These are phyloP conservation scores for Candolleomyces eurysporus DNA, from an alignment of 768 basidiomycete species.

Conservation along the genomic window DNA sequence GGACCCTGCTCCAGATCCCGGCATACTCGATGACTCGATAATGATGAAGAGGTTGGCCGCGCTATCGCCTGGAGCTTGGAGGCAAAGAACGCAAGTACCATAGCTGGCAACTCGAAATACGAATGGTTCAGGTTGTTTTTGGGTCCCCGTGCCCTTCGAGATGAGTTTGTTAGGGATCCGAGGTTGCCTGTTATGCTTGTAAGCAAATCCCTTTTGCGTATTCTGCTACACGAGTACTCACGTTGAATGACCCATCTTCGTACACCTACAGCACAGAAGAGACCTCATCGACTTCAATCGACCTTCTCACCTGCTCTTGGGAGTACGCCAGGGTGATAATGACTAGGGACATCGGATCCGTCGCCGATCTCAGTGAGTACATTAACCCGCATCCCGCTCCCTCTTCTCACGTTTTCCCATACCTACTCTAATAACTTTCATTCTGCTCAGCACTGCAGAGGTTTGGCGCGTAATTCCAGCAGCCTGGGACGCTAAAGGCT, in stretches of 20 bases:
- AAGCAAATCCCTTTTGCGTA: not conserved
- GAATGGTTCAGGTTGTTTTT: slow-evolving; percentile 80
- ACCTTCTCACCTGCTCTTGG: too few relatives aligned
- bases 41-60: slow-evolving; percentile 68
- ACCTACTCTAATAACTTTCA: not conserved
- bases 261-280: too few relatives aligned
- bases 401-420: not conserved
- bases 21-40: slow-evolving; percentile 73
- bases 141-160: slow-evolving; percentile 40
- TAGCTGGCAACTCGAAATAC: slow-evolving; percentile 59
- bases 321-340: too few relatives aligned
- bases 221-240: too few relatives aligned
- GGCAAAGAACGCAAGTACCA: slow-evolving; percentile 75
- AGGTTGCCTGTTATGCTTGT: slow-evolving; percentile 80
- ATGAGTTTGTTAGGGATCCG: slow-evolving; percentile 68
- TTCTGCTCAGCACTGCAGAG: slow-evolving; percentile 65
- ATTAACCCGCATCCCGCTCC: not conserved
- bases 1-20: slow-evolving; percentile 45
- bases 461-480: slow-evolving; percentile 88
- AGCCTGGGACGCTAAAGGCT: slow-evolving; percentile 87
- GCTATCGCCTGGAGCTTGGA: slow-evolving; percentile 85
- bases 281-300: slow-evolving; percentile 5
- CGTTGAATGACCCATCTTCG: too few relatives aligned
- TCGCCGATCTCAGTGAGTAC: slow-evolving; percentile 76
- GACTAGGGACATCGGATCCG: slow-evolving; percentile 29